Evolutionary conservation across 2,329 filamentous ascomycete species (phyloP), one percentile per base, ranked within the genome.

Genomic region (Fusarium nodosum): DNA sequence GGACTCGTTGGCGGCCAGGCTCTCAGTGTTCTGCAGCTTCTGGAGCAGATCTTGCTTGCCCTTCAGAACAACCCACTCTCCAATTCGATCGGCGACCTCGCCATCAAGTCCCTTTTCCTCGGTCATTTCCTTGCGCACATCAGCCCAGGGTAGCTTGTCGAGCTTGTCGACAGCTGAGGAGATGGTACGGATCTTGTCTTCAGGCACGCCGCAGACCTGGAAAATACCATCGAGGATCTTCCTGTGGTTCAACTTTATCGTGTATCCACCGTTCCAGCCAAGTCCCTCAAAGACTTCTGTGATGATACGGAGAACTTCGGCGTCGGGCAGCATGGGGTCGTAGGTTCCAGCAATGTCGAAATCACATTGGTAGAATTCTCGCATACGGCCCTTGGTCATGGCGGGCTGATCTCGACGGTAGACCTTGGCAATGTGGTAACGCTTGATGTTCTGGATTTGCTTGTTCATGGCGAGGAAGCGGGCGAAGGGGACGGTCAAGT

Each of bases 331-430:
- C 94, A 97, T 97, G 56, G 93, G 82, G 78, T 97, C 95, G 82
- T 93, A 97, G 42, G 83, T 84, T 65, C 94, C 94, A 15, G 94
- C 94, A 81, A 97, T 95, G 78, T 97, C 94, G 77, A 97, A 97
- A 82, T 98, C 95, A 83, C 94, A 97, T 81, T 97, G 94, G 83
- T 97, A 97, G 81, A 97, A 97, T 81, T 97, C 95, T 76, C 95
- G 88, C 91, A 97, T 96, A 56, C 94, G 89, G 53, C 94, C 95
- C 79, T 97, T 96, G 66, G 91, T 93, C 82, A 97, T 93, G 65
- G 93, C 74, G 15, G 81, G 81, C 66, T 82, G 81, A 60, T 82
- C 81, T 73, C 81, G 73, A 48, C 82, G 80, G 77, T 83, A 83
- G 69, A 97, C 94, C 83, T 97, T 97, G 73, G 93, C 94, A 73